These are phyloP conservation scores for Yamadazyma friedrichii DNA, from an alignment of 1,139 yeast genomes.

Conservation along the genomic window DNA sequence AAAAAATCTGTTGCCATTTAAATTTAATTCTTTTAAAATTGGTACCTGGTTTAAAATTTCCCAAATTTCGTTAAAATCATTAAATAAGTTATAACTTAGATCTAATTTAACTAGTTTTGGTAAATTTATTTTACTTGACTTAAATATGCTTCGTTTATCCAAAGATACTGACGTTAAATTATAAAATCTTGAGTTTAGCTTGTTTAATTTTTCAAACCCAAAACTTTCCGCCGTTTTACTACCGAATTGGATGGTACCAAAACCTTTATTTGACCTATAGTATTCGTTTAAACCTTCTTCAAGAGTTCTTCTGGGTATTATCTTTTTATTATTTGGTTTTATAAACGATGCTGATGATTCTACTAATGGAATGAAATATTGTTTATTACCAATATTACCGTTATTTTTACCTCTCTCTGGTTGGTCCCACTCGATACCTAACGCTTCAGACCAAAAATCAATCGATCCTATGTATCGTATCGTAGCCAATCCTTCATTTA, in stretches of 20 bases:
- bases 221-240: slow-evolving; percentile 55
- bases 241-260: slow-evolving; percentile 43
- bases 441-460: slow-evolving; percentile 64
- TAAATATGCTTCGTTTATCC: slow-evolving; percentile 29
- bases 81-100: slow-evolving; percentile 59
- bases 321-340: slow-evolving; percentile 39
- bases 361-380: slow-evolving; percentile 49
- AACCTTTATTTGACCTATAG: slow-evolving; percentile 35
- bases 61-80: slow-evolving; percentile 37
- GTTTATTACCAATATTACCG: slow-evolving; percentile 63
- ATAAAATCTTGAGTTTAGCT: slow-evolving; percentile 45
- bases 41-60: slow-evolving; percentile 35
- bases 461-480: slow-evolving; percentile 60
- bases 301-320: slow-evolving; percentile 31
- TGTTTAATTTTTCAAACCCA: slow-evolving; percentile 62
- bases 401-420: slow-evolving; percentile 70
- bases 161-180: slow-evolving; percentile 51
- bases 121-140: slow-evolving; percentile 14
- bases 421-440: slow-evolving; percentile 90
- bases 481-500: slow-evolving; percentile 53
- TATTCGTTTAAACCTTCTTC: slow-evolving; percentile 48
- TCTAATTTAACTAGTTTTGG: slow-evolving; percentile 46
- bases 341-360: slow-evolving; percentile 64
- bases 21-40: slow-evolving; percentile 39
- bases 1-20: slow-evolving; percentile 64